phyloP scores from a whole-genome alignment of 495 filamentous ascomycete genomes.

The Podospora sp. region DNA sequence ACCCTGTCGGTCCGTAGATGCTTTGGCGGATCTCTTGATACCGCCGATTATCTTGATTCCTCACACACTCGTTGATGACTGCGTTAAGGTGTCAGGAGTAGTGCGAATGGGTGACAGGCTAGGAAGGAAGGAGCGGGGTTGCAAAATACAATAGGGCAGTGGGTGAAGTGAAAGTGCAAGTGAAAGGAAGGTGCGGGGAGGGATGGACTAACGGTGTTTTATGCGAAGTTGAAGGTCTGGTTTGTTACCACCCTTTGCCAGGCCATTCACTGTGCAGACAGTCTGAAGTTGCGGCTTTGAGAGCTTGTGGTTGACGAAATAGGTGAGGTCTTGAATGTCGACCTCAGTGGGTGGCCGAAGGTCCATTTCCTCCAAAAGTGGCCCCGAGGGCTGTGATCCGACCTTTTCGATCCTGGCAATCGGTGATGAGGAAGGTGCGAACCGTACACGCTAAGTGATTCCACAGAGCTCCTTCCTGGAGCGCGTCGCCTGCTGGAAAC shows the following conservation, averaged over 20 bases:
- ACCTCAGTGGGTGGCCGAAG: conserved; percentile 12
- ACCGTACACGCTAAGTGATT: background rate
- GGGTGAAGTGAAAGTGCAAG: background rate
- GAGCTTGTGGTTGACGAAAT: conserved; percentile 30
- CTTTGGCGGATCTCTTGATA: conserved; percentile 33
- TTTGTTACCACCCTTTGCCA: conserved; percentile 80
- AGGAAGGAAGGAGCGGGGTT: background rate
- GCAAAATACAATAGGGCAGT: background rate
- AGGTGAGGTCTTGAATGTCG: conserved; percentile 47
- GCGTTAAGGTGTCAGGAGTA: background rate
- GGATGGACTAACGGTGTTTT: conserved; percentile 58
- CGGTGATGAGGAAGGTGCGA: background rate
- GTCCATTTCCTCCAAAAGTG: conserved; percentile 14
- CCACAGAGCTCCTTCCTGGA: background rate
- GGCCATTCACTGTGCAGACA: conserved; percentile 69
- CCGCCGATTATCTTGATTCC: conserved; percentile 21
- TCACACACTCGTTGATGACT: conserved; percentile 28
- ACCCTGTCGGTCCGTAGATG: conserved; percentile 14
- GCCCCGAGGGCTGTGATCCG: conserved; percentile 6
- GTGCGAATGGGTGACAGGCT: background rate
- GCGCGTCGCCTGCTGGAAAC: background rate
- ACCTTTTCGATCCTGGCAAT: background rate
- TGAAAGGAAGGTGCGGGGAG: conserved; percentile 2
- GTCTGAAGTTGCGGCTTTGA: conserved; percentile 70
- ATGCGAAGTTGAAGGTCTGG: conserved; percentile 75